Evolutionary conservation across 768 basidiomycete genomes (phyloP).

Genomic region (Lyophyllum decastes): DNA sequence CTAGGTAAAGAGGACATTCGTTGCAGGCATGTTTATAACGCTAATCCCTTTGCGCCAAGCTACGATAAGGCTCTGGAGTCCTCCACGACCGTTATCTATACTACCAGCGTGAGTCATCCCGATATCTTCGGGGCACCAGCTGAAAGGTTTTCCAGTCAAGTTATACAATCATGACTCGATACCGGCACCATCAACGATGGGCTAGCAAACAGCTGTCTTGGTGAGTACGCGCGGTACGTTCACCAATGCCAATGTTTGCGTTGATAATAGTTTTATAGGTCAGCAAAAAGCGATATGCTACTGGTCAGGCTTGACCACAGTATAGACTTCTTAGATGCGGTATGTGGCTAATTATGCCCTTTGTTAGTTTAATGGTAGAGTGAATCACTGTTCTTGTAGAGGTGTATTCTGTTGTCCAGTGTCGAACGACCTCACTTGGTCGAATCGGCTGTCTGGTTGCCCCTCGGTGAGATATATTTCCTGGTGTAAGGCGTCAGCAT

Average conservation of each 20-base stretch:
- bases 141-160: not conserved
- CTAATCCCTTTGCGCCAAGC: constrained; percentile 1
- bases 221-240: not conserved
- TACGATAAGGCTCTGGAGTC: not conserved
- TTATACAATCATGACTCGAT: not conserved
- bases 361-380: not conserved
- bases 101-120: not conserved
- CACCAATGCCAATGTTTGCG: not conserved
- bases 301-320: constrained; percentile 13
- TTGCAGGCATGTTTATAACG: not conserved
- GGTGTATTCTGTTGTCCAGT: not conserved
- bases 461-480: constrained; percentile 3
- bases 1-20: not conserved
- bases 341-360: not conserved
- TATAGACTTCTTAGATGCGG: constrained; percentile 10
- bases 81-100: constrained; percentile 7
- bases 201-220: constrained; percentile 12
- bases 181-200: not conserved
- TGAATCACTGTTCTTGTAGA: not conserved
- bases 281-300: not conserved
- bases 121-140: not conserved
- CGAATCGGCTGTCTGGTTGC: constrained; percentile 10
- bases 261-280: constrained; percentile 1
- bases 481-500: not conserved
- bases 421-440: constrained; percentile 12